Percentiles rank a stretch among this genome's conserved stretches.
phyloP scores from a whole-genome alignment of 805 yeast genomes.

The Cyberlindnera mycetangii region DNA sequence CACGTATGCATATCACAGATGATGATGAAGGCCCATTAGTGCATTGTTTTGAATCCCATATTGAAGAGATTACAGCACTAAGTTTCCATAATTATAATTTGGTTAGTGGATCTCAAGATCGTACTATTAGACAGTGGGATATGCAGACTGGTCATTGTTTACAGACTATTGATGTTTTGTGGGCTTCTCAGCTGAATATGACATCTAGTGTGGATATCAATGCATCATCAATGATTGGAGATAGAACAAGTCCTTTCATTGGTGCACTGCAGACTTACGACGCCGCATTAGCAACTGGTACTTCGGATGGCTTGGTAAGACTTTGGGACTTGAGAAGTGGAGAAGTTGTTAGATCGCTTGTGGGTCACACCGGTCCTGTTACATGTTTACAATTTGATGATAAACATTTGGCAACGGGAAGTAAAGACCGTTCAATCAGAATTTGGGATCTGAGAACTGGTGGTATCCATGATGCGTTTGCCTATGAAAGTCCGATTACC shows the following conservation, averaged over 20 bases:
- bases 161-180: slow-evolving; percentile 67
- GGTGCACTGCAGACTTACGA: slow-evolving; percentile 70
- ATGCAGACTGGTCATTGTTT: slow-evolving; percentile 58
- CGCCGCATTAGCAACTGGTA: slow-evolving; percentile 77
- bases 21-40: slow-evolving; percentile 34
- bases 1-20: slow-evolving; percentile 22
- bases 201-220: slow-evolving; percentile 14
- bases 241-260: slow-evolving; percentile 40
- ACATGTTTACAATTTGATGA: slow-evolving; percentile 69
- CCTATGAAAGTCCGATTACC: slow-evolving; percentile 54
- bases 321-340: slow-evolving; percentile 77
- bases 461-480: slow-evolving; percentile 55
- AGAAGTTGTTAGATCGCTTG: slow-evolving; percentile 54
- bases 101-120: slow-evolving; percentile 68
- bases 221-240: slow-evolving; percentile 9
- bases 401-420: slow-evolving; percentile 59
- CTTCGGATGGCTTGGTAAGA: slow-evolving; percentile 71
- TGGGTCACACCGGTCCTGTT: slow-evolving; percentile 70
- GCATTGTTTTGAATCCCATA: slow-evolving; percentile 57
- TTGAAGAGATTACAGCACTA: slow-evolving; percentile 63
- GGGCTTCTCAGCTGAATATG: slow-evolving; percentile 43
- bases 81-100: slow-evolving; percentile 50
- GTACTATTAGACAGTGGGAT: slow-evolving; percentile 78
- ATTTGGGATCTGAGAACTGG: slow-evolving; percentile 77
- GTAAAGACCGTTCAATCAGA: slow-evolving; percentile 58